phyloP scores from a whole-genome alignment of 2,329 filamentous ascomycete species.

The Monilinia vaccinii-corymbosi region DNA sequence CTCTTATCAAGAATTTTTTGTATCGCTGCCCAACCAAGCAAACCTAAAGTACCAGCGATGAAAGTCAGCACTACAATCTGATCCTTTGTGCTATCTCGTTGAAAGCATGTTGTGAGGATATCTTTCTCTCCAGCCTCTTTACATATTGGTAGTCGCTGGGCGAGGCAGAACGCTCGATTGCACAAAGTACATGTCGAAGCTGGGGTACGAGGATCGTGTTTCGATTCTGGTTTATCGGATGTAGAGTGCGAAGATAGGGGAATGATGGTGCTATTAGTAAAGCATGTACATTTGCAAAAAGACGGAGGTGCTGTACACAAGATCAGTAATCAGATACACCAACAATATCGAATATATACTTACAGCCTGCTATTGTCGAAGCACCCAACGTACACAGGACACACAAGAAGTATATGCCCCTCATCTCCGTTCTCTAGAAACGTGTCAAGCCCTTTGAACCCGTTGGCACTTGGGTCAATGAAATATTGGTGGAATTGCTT shows the following conservation, averaged over 20 bases:
- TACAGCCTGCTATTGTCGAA: slow-evolving; percentile 23
- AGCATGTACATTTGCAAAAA: slow-evolving; percentile 64
- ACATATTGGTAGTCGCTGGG: slow-evolving; percentile 52
- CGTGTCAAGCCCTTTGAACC: not conserved
- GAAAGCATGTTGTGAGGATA: slow-evolving; percentile 54
- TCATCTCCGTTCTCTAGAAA: not conserved
- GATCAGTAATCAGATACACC: slow-evolving; percentile 17
- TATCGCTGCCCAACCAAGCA: slow-evolving; percentile 51
- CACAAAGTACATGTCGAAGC: slow-evolving; percentile 48
- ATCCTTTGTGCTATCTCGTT: slow-evolving; percentile 59
- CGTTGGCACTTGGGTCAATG: not conserved
- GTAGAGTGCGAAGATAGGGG: slow-evolving; percentile 36
- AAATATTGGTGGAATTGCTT: not conserved
- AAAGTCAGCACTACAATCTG: slow-evolving; percentile 58
- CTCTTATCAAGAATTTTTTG: slow-evolving; percentile 39
- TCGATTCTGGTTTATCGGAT: slow-evolving; percentile 14
- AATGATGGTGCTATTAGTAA: slow-evolving; percentile 61
- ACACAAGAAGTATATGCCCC: slow-evolving; percentile 1
- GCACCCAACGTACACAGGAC: slow-evolving; percentile 18
- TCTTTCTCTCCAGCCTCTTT: slow-evolving; percentile 52
- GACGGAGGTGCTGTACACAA: slow-evolving; percentile 44
- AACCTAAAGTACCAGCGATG: slow-evolving; percentile 47
- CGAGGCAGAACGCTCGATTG: slow-evolving; percentile 56
- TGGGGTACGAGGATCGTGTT: slow-evolving; percentile 26
- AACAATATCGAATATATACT: slow-evolving; percentile 7